Base-by-base conservation (phyloP, 1,284 basidiomycete species). In the Uromyces viciae-fabae region DNA sequence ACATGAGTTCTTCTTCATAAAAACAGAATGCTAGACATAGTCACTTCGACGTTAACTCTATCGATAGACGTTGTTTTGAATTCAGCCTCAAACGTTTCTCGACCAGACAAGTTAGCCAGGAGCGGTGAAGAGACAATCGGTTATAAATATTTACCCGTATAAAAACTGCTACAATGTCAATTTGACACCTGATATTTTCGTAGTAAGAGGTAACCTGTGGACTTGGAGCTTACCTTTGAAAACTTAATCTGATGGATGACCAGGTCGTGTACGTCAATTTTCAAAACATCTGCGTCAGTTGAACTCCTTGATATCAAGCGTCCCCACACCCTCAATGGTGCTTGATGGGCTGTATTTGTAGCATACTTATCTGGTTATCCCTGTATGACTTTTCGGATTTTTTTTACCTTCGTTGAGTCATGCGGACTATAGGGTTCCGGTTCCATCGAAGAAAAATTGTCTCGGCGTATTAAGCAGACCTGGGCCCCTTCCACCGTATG, bases 21-120 rank as follows among this genome's bases (percentile, higher is more conserved):
- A 73, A 73, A 73, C 71, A 73, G 71, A 73, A 73, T 31, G 28
- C 52, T 52, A 73, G 49, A 56, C 71, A 73, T 54, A 31, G n/a
- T 73, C 33, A 28, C 31, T 36, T 3, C 28, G 19, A 36, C 22
- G 31, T 49, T 49, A 72, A 72, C 33, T 22, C 49, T 19, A 36
- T 25, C 49, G 22, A 54, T 49, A 42, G 69, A 72, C 49, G 49
- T 8, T 58, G 14, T 17, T 54, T 31, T 9, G 42, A 3, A 73
- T 5, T 56, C 31, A 40, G 36, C 17, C 19, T 40, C 49, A 73
- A 56, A 56, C 43, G 33, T 73, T 73, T 58, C 33, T 73, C 71
- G 71, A 54, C 52, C 46, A 73, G 33, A 73, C 71, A 38, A 14
- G 56, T 73, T 36, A 49, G n/a, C n/a, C n/a, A n/a, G n/a, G n/a